These are phyloP conservation scores for Ampelomyces quisqualis DNA, from an alignment of 2,329 filamentous ascomycete genomes.

Conservation along the genomic window DNA sequence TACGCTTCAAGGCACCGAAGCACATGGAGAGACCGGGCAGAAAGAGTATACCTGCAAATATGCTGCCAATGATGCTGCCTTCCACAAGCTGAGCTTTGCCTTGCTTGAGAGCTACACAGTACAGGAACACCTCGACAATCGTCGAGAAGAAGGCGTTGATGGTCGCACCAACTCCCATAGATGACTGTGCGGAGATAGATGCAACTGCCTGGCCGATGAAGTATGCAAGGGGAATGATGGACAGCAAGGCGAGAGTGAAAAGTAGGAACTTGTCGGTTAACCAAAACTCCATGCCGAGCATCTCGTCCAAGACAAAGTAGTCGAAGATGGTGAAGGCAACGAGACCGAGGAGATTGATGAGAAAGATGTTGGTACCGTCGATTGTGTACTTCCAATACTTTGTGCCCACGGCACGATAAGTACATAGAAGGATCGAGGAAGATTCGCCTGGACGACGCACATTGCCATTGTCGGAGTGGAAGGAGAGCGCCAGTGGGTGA, in stretches of 20 bases:
- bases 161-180: constrained; percentile 94
- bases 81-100: constrained; percentile 93
- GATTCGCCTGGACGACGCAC: constrained; percentile 69
- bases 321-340: constrained; percentile 95
- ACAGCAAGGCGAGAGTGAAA: constrained; percentile 79
- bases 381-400: constrained; percentile 99
- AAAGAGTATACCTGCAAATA: constrained; percentile 94
- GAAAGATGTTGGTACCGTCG: constrained; percentile 97
- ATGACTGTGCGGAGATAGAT: constrained; percentile 96
- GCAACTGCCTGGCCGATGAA: constrained; percentile 98
- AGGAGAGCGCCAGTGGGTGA: constrained; percentile 88
- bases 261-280: constrained; percentile 83
- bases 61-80: constrained; percentile 95
- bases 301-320: constrained; percentile 73
- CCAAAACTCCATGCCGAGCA: constrained; percentile 68
- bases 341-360: constrained; percentile 92
- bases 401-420: constrained; percentile 88
- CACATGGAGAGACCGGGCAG: constrained; percentile 97
- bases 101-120: constrained; percentile 89
- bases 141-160: constrained; percentile 99
- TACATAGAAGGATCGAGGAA: constrained; percentile 89
- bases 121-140: constrained; percentile 94
- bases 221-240: constrained; percentile 94
- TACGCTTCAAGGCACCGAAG: constrained; percentile 94
- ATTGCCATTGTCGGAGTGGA: constrained; percentile 80